Base-by-base conservation (phyloP, 1,284 basidiomycete genomes). In the Pyrrhoderma lamaoense region DNA sequence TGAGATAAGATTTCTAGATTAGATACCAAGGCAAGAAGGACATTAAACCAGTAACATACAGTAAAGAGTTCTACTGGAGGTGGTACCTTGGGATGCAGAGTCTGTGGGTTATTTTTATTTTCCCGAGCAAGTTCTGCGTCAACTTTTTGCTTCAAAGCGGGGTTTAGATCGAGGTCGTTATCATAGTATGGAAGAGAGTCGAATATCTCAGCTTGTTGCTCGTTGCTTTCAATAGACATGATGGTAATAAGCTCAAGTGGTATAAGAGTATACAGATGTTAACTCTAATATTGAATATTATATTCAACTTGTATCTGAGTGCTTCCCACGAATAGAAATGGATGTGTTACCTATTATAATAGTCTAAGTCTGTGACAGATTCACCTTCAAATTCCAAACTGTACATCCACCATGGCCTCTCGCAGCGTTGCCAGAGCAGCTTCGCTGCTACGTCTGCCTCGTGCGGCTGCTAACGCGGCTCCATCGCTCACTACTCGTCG, bases 151-250 rank as follows among this genome's bases (percentile, higher is more conserved):
- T 77, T 80, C 54, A 89, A 70, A 52, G 79, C 67, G 2, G 89
- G 85, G 55, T 82, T 77, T 50, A 76, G 76, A 56, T 94, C 89
- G 43, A 94, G 74, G 62, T 97, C 93, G 64, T 91, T 87, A 71
- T 98, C 94, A 62, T 91, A 93, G 70, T 97, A 97, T 11, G 94
- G 92, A 53, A 96, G 75, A 19, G 92, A 89, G 68, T 96, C 93
- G 59, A 92, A 79, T 22, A 79, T 50, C 45, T 56, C 54, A 31
- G 45, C 46, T 46, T 56, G 42, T 40, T 53, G 46, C 36, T 36
- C 40, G 35, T 43, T 25, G n/a, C 7, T 7, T 8, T 48, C 47
- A n/a, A 56, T 42, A 44, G 51, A 51, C 51, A 51, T 56, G n/a
- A 25, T 46, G 21, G 43, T 54, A 54, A 42, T 42, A 19, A 23